phyloP scores from a whole-genome alignment of 305 asterid genomes.

The Solanum hybrid region DNA sequence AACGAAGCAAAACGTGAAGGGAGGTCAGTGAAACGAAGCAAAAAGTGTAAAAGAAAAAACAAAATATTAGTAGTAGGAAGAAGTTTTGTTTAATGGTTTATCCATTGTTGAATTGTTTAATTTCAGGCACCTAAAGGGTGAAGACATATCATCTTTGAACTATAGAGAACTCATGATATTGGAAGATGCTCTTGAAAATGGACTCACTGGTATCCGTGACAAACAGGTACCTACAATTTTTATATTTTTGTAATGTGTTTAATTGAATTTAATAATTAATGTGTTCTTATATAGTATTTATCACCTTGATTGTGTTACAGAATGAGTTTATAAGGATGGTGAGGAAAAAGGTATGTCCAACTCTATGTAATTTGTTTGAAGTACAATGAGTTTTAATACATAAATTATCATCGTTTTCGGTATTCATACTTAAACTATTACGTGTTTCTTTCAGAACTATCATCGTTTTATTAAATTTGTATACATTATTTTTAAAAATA shows the following conservation, averaged over 20 bases:
- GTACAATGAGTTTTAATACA: neutral
- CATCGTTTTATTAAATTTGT: neutral
- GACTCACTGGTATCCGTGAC: constrained; percentile 51
- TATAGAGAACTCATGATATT: constrained; percentile 69
- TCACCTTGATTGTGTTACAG: constrained; percentile 23
- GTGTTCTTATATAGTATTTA: neutral
- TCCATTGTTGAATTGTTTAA: neutral
- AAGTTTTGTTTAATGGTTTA: neutral
- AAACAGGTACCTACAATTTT: constrained; percentile 37
- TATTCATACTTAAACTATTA: neutral
- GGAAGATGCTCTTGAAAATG: constrained; percentile 77
- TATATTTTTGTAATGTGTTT: neutral
- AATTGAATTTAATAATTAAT: neutral
- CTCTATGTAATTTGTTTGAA: neutral
- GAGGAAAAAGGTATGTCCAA: constrained; percentile 55
- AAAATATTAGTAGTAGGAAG: too few species aligned
- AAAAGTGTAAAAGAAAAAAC: too few species aligned
- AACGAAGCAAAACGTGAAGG: neutral
- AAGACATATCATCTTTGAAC: constrained; percentile 63
- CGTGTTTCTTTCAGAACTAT: neutral
- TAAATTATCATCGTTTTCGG: neutral
- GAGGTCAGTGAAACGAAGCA: neutral
- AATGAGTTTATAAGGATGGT: constrained; percentile 53
- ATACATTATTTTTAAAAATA: neutral
- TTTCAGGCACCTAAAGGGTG: constrained; percentile 75